Conservation (phyloP, 2,329 filamentous ascomycete species). For the Berkeleyomyces rouxiae region DNA sequence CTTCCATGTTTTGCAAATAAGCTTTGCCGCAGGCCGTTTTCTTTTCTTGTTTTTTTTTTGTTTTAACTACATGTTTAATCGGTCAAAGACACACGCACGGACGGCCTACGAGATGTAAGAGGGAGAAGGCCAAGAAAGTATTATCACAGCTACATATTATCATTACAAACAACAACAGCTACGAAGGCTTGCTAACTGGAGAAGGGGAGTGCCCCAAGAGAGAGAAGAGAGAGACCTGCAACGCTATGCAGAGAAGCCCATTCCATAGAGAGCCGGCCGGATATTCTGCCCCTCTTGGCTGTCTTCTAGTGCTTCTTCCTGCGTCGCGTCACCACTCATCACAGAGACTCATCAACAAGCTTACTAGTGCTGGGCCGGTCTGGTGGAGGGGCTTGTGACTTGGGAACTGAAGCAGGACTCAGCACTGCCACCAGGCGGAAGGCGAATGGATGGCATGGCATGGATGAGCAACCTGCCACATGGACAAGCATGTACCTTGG, state of each 20-base stretch:
- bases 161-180: not conserved
- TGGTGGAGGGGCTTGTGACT: not conserved
- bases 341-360: not conserved
- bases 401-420: not conserved
- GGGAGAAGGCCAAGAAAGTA: not conserved
- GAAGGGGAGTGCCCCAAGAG: too few relatives aligned
- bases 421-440: too few relatives aligned
- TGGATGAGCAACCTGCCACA: not conserved
- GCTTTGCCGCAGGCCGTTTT: not conserved
- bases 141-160: not conserved
- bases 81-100: not conserved
- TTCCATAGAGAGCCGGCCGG: too few relatives aligned
- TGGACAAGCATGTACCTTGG: not conserved
- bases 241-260: too few relatives aligned
- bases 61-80: not conserved
- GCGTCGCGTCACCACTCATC: not conserved
- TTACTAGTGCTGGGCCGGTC: not conserved
- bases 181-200: too few relatives aligned
- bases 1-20: not conserved
- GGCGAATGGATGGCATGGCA: too few relatives aligned
- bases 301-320: not conserved
- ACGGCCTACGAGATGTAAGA: not conserved
- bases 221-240: too few relatives aligned
- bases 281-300: too few relatives aligned
- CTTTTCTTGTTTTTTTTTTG: not conserved